Percentiles rank a stretch among this genome's conserved stretches.
phyloP scores from a whole-genome alignment of 2,329 filamentous ascomycete genomes.

The Diaporthe sp. region DNA sequence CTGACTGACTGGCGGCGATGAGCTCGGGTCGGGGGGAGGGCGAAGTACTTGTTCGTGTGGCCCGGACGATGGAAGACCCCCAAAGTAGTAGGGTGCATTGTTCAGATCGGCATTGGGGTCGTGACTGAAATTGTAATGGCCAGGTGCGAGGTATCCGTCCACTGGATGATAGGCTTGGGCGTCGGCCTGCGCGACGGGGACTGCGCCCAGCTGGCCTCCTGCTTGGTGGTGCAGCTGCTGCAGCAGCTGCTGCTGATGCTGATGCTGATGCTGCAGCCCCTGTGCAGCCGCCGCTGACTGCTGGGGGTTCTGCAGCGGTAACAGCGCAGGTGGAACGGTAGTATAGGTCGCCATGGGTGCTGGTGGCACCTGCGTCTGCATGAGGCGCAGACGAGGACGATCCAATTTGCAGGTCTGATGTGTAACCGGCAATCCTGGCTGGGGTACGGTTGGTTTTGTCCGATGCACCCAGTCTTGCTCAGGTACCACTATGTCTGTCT shows the following conservation, averaged over 20 bases:
- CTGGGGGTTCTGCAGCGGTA: neutral
- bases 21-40: slow-evolving; percentile 2
- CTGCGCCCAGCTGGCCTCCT: neutral
- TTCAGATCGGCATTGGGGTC: neutral
- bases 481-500: slow-evolving; percentile 10
- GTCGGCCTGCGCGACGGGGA: neutral
- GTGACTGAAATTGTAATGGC: neutral
- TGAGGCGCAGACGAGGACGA: slow-evolving; percentile 2
- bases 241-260: neutral
- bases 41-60: neutral
- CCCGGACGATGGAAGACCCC: neutral
- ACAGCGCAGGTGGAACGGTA: neutral
- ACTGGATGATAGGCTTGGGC: no score
- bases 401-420: slow-evolving; percentile 4
- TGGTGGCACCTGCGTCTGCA: neutral
- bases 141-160: neutral
- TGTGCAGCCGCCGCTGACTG: neutral
- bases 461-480: neutral
- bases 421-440: neutral
- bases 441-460: neutral
- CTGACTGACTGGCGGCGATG: neutral
- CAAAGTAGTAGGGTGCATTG: neutral
- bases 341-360: neutral
- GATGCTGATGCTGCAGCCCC: neutral
- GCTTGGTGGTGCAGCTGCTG: neutral